phyloP scores from a whole-genome alignment of 2,329 filamentous ascomycete species.

The Fusarium nygamai region DNA sequence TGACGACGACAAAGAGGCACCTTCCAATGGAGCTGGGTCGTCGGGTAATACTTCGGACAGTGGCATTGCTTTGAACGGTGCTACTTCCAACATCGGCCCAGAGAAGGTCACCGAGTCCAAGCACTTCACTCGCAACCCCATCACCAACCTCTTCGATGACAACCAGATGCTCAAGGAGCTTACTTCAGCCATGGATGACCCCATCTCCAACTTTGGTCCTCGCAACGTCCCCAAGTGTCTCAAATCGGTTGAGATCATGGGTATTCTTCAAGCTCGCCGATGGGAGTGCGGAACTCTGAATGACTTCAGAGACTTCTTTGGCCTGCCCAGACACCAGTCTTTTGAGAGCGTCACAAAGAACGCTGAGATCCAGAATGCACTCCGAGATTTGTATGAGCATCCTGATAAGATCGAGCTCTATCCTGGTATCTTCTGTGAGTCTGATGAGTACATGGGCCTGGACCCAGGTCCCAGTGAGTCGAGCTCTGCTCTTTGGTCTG shows the following conservation, averaged over 20 bases:
- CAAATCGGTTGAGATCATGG: constrained; percentile 66
- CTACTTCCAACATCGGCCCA: fast-evolving
- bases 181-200: constrained; percentile 63
- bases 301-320: constrained; percentile 71
- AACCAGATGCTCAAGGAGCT: constrained; percentile 44
- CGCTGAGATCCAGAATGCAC: constrained; percentile 4
- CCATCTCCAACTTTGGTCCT: constrained; percentile 55
- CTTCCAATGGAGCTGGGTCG: not conserved
- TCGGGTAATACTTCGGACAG: not conserved
- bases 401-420: constrained; percentile 72
- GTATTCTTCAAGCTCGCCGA: constrained; percentile 66
- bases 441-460: constrained; percentile 59
- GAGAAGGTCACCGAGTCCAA: not conserved
- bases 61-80: not conserved
- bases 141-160: constrained; percentile 25
- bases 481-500: constrained; percentile 62
- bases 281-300: constrained; percentile 65
- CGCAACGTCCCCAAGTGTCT: constrained; percentile 66
- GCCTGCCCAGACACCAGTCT: constrained; percentile 62
- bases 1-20: fast-evolving
- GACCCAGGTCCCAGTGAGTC: constrained; percentile 74
- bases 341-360: constrained; percentile 54
- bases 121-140: constrained; percentile 7
- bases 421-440: constrained; percentile 72
- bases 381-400: constrained; percentile 61